Evolutionary conservation across 371 early-diverging fungal species (phyloP), one percentile per base, ranked within the genome.

Genomic region (Mortierella sp.): DNA sequence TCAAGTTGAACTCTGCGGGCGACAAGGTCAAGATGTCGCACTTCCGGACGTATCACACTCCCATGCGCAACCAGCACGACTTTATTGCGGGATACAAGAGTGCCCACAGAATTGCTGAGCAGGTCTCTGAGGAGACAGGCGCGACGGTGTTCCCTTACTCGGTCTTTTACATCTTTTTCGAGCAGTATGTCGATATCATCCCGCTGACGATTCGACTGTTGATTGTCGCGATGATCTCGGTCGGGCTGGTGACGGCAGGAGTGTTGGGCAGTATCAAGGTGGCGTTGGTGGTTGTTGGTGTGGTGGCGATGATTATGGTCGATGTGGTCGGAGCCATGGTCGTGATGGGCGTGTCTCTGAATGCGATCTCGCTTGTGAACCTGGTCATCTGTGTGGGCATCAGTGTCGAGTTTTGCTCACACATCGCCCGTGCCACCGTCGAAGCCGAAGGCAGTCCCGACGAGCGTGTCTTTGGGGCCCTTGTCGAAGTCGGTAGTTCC

Each of bases 81-180:
- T 94, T 92, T 70, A 94, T 95, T 68, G 83, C 85, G 13, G 94
- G 93, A 8, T 90, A 90, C 80, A 89, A 79, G 37, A 88, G 90
- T 8, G 93, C 94, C 9, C 86, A 88, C 52, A 90, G 93, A 64
- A 94, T 95, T 43, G 90, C 94, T 3, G 80, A 89, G 4, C 86
- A 87, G 2, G 83, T 93, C 1, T 80, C 87, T n/a, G 66, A 80
- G 22, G 86, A 87, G 14, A 85, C 89, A 5, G 89, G 88, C 0
- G 41, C 91, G 22, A 86, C 87, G 1, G 90, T 95, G 6, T 93
- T 90, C 73, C 92, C 94, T 1, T 95, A 94, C 74, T 93, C 94
- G 10, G 87, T 94, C 10, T 94, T 93, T 74, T 94, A 94, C 76
- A 88, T 94, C 61, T 95, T 94, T 77, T 95, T 95, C 79, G 94